These are phyloP conservation scores for Breviolum minutum DNA, from an alignment of 73 alveolate genomes.

Conservation along the genomic window DNA sequence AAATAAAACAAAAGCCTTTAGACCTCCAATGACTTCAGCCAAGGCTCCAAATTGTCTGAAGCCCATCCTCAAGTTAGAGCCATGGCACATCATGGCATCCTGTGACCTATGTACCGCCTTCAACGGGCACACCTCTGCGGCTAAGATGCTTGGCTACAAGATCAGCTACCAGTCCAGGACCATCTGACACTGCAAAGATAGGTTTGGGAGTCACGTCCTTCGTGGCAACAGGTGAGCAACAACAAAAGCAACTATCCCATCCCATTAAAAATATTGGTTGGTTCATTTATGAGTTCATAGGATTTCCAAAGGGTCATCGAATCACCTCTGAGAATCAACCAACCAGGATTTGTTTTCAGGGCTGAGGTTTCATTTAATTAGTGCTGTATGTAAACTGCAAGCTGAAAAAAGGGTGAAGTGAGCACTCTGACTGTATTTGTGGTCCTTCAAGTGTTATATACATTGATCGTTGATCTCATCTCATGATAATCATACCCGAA, in stretches of 20 bases:
- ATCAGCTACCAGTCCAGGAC: conserved; percentile 62
- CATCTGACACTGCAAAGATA: conserved; percentile 65
- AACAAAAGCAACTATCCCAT: background rate
- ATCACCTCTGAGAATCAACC: too few species aligned
- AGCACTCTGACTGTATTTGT: too few species aligned
- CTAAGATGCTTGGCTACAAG: conserved; percentile 42
- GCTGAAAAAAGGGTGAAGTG: background rate
- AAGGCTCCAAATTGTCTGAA: conserved; percentile 63
- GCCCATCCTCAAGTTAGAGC: conserved; percentile 28
- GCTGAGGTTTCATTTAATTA: background rate
- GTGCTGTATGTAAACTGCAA: background rate
- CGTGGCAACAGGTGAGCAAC: background rate
- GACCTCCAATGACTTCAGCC: background rate
- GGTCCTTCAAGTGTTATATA: too few species aligned
- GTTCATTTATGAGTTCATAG: too few species aligned
- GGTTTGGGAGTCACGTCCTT: conserved; percentile 87
- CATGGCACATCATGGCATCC: background rate
- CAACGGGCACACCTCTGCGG: background rate
- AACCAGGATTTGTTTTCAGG: too few species aligned
- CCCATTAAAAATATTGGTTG: background rate
- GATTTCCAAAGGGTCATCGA: too few species aligned
- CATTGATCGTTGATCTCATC: too few species aligned
- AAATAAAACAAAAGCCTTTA: too few species aligned
- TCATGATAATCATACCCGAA: too few species aligned
- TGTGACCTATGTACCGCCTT: background rate